Evolutionary conservation across 768 basidiomycete species (phyloP).

Genomic region (Thelephora aurantiotincta): DNA sequence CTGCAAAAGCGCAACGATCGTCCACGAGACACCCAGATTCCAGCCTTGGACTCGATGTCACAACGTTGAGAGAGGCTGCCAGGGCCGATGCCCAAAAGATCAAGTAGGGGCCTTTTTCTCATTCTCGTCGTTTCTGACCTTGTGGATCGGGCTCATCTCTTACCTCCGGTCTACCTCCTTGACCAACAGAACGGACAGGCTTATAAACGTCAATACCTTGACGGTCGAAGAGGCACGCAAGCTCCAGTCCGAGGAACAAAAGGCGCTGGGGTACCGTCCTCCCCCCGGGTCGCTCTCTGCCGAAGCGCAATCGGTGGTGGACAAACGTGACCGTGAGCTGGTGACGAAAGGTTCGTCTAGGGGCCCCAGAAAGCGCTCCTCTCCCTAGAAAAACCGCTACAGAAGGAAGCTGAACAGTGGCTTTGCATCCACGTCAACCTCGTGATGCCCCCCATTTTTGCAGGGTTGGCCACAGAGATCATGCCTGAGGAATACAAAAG

Average conservation of each 20-base stretch:
- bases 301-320: constrained; percentile 12
- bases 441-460: constrained; percentile 5
- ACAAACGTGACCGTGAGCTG: constrained; percentile 6
- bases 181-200: too few species aligned
- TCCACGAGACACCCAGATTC: constrained; percentile 19
- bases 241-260: constrained; percentile 15
- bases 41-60: constrained; percentile 7
- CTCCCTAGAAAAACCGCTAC: background rate
- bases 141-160: background rate
- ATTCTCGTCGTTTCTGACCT: background rate
- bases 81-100: constrained; percentile 13
- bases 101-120: constrained; percentile 5
- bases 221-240: constrained; percentile 10
- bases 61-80: constrained; percentile 11
- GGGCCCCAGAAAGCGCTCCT: background rate
- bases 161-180: constrained; percentile 1
- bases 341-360: constrained; percentile 3
- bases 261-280: constrained; percentile 13
- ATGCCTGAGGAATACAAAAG: constrained; percentile 12
- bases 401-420: background rate
- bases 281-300: constrained; percentile 16
- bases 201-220: constrained; percentile 9
- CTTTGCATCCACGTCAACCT: background rate
- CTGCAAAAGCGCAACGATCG: constrained; percentile 19
- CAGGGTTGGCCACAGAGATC: constrained; percentile 8